A percentile compares a stretch with the other conserved stretches of the same genome.
phyloP scores from a whole-genome alignment of 1,284 basidiomycete species.

The Kwoniella shivajii region DNA sequence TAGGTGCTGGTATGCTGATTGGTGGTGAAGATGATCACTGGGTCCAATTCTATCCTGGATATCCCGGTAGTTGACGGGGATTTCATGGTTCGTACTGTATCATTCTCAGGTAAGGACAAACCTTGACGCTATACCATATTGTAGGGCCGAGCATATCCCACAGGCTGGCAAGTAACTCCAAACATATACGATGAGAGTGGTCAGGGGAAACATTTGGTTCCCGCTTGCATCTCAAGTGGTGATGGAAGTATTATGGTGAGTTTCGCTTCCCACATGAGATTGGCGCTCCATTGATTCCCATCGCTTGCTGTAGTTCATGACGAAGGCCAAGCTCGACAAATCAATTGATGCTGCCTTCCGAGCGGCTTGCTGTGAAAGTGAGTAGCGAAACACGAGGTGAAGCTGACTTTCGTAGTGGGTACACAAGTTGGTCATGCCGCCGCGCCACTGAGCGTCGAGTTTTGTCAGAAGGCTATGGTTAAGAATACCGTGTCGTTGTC shows the following conservation, averaged over 20 bases:
- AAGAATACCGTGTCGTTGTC: constrained; percentile 59
- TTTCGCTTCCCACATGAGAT: no score
- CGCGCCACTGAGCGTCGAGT: constrained; percentile 19
- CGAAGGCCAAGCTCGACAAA: constrained; percentile 33
- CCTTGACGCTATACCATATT: no score
- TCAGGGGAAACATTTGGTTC: constrained; percentile 27
- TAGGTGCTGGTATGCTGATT: no score
- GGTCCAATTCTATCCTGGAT: constrained; percentile 40
- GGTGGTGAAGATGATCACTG: constrained; percentile 60
- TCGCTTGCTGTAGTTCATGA: no score
- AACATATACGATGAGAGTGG: constrained; percentile 31
- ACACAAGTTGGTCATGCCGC: constrained; percentile 23
- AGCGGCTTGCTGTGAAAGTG: constrained; percentile 29
- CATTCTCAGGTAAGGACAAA: no score
- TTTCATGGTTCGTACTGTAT: constrained; percentile 24
- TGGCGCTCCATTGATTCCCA: constrained; percentile 19
- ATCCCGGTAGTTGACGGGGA: constrained; percentile 58
- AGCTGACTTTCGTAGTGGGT: no score
- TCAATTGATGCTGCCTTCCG: constrained; percentile 28
- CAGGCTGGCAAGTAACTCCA: constrained; percentile 34
- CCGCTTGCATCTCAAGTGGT: constrained; percentile 28
- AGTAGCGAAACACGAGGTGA: no score
- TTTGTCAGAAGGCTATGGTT: constrained; percentile 34
- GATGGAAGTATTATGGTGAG: constrained; percentile 29
- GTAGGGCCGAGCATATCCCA: constrained; percentile 28